These are phyloP conservation scores for Zygnema circumcarinatum DNA, from an alignment of 139 green algal genomes.

Conservation along the genomic window DNA sequence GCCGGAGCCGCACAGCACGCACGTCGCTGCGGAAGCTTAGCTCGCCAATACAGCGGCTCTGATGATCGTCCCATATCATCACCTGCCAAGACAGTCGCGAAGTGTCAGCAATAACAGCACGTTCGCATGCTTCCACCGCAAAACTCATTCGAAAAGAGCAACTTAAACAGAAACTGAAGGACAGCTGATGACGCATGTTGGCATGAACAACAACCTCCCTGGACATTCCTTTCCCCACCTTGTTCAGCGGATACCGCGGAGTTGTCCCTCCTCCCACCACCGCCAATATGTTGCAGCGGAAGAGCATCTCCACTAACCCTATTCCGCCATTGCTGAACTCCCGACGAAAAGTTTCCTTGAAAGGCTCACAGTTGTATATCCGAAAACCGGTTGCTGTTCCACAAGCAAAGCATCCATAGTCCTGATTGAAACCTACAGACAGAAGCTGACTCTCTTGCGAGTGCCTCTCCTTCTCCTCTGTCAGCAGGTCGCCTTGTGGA, in stretches of 20 bases:
- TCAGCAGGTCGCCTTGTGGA: neutral
- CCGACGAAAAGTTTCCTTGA: slow-evolving; percentile 77
- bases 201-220: no score
- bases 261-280: slow-evolving; percentile 86
- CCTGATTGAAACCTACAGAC: slow-evolving; percentile 79
- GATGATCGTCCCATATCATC: slow-evolving; percentile 98
- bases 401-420: slow-evolving; percentile 84
- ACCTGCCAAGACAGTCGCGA: slow-evolving; percentile 62
- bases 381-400: slow-evolving; percentile 83
- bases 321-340: slow-evolving; percentile 70
- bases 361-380: slow-evolving; percentile 91
- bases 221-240: slow-evolving; percentile 56
- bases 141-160: slow-evolving; percentile 2
- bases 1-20: slow-evolving; percentile 81
- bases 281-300: slow-evolving; percentile 94
- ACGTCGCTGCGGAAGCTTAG: slow-evolving; percentile 90
- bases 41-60: slow-evolving; percentile 91
- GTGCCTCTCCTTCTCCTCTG: slow-evolving; percentile 11
- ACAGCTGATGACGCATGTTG: no score
- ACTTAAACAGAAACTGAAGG: neutral
- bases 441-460: slow-evolving; percentile 44
- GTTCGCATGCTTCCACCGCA: neutral
- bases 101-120: neutral
- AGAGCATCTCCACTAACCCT: slow-evolving; percentile 93
- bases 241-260: slow-evolving; percentile 67